Evolutionary conservation across 352 stramenopile genomes (phyloP), one percentile per base, ranked within the genome.

Genomic region (Phytophthora citricola): DNA sequence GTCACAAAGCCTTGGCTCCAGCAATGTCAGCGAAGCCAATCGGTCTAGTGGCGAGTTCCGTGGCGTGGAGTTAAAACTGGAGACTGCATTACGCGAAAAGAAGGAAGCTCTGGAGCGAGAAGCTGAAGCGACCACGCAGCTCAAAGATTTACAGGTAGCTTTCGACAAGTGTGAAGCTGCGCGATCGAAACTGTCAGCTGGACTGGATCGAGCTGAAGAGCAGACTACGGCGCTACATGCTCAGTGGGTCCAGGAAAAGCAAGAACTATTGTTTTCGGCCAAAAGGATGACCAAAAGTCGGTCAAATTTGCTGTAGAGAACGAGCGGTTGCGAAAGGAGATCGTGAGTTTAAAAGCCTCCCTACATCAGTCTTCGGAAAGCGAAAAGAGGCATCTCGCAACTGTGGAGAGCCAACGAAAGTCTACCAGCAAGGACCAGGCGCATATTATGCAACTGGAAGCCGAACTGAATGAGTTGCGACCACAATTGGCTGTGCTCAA

Each of bases 161-260:
- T 83, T 83, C 26, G 66, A 81, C 24, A 68, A 69, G 2, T 80
- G 75, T 7, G 73, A 89, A 43, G 45, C 71, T 12, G 69, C 87
- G 32, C 73, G 81, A 4, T 45, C 62, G 4, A 77, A 75, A 24
- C 52, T 93, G 5, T 76, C 76, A 0, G 70, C 72, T 5, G 77
- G 76, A 6, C 54, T 93, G 2, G 70, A 83, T 45, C 65, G 72
- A 45, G 81, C 75, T 17, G 78, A 93, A 46, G 31, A 87, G 36
- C 78, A 93, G 31, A 71, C 87, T 2, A 78, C 69, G 2, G 69
- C 66, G 12, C 56, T 90, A 9, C 81, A 89, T 49, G 72, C 73
- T 2, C 77, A 91, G 38, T 93, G 81, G 81, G 65, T 79, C 2
- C 63, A 85, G 36, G 85, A 91, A 64, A 93, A 91, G 64, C 63